A percentile compares a stretch with the other conserved stretches of the same genome.
These are phyloP conservation scores for Pseudogymnoascus sp. DNA, from an alignment of 2,329 filamentous ascomycete species.

Conservation along the genomic window DNA sequence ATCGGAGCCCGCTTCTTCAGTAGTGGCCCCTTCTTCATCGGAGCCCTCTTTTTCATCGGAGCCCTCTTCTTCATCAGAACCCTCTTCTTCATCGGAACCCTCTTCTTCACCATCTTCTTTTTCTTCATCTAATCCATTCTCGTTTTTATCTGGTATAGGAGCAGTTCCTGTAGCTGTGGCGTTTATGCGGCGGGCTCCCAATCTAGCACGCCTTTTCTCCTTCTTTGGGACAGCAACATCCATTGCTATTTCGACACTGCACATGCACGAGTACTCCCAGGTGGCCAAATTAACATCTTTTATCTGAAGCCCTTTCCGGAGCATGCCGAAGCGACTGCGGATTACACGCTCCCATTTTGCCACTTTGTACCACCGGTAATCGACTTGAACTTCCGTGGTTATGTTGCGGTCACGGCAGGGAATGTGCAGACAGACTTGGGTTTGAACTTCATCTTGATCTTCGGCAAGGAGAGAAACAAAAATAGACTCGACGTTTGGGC, in stretches of 20 bases:
- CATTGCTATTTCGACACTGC: not conserved
- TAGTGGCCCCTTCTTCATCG: too few relatives aligned
- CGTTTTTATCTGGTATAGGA: too few relatives aligned
- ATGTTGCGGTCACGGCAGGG: not conserved
- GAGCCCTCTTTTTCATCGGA: too few relatives aligned
- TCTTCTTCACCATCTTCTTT: too few relatives aligned
- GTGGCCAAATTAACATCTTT: too few relatives aligned
- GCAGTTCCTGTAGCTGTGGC: not conserved
- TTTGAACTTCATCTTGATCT: not conserved
- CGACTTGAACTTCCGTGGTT: not conserved
- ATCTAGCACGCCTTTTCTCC: not conserved
- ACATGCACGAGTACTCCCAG: not conserved
- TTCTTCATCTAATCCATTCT: too few relatives aligned
- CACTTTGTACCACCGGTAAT: not conserved
- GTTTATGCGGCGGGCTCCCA: not conserved
- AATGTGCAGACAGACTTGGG: not conserved
- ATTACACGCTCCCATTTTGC: not conserved
- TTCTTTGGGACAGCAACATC: not conserved
- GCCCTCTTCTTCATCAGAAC: too few relatives aligned
- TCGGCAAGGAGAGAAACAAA: not conserved
- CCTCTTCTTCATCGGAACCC: not conserved
- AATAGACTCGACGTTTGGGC: not conserved
- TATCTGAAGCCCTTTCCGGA: not conserved
- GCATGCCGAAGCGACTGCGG: not conserved
- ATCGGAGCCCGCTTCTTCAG: too few relatives aligned